phyloP scores from a whole-genome alignment of 768 basidiomycete species.

The Dentipellis sp. region DNA sequence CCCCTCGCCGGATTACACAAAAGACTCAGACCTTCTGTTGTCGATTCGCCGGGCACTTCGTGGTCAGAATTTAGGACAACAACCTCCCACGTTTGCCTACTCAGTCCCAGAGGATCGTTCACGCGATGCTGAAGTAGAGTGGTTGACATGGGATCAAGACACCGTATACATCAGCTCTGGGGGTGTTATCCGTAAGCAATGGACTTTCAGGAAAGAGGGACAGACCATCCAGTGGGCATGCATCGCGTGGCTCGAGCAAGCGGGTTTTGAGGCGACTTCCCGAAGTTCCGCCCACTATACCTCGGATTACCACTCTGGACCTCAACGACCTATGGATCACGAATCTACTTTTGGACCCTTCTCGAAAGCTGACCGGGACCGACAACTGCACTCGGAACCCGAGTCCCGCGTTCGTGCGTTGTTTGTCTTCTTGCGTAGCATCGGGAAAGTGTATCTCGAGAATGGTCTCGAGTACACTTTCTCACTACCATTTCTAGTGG shows the following conservation, averaged over 20 bases:
- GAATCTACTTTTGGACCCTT: slow-evolving; percentile 33
- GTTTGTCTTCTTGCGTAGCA: slow-evolving; percentile 71
- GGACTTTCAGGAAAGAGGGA: slow-evolving; percentile 64
- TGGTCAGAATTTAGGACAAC: no score
- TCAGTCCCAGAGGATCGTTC: not conserved
- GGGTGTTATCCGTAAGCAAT: slow-evolving; percentile 60
- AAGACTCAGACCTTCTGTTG: no score
- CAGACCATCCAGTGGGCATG: slow-evolving; percentile 76
- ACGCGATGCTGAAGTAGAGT: slow-evolving; percentile 36
- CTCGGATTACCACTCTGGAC: slow-evolving; percentile 17
- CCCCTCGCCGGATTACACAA: no score
- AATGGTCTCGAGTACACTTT: slow-evolving; percentile 73
- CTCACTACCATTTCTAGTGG: slow-evolving; percentile 72
- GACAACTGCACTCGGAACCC: slow-evolving; percentile 29
- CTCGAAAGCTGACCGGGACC: slow-evolving; percentile 18
- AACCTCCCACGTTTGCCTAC: slow-evolving; percentile 2
- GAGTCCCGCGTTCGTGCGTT: slow-evolving; percentile 45
- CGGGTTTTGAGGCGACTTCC: slow-evolving; percentile 22
- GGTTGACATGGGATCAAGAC: slow-evolving; percentile 61
- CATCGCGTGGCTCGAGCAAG: slow-evolving; percentile 61
- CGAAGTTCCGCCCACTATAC: slow-evolving; percentile 18
- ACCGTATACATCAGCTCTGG: slow-evolving; percentile 58
- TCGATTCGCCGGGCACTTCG: no score
- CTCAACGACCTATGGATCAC: slow-evolving; percentile 18
- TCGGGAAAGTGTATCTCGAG: slow-evolving; percentile 60